phyloP scores from a whole-genome alignment of 2,329 filamentous ascomycete genomes.

The Ophiostoma australiae region DNA sequence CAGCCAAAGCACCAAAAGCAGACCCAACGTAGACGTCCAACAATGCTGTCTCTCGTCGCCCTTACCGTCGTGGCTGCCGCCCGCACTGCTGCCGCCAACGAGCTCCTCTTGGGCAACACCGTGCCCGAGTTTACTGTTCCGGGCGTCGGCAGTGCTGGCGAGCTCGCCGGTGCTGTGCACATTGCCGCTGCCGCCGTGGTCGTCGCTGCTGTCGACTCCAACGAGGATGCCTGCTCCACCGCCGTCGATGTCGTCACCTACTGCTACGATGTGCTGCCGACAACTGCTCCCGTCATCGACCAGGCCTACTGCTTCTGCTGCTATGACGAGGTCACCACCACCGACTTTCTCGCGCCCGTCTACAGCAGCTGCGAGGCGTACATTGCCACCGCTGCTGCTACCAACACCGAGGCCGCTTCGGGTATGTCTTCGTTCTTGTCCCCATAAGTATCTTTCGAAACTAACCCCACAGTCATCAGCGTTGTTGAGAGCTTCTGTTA shows the following conservation, averaged over 20 bases:
- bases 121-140: background rate
- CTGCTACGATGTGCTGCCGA: constrained; percentile 26
- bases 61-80: constrained; percentile 15
- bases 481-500: constrained; percentile 21
- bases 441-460: no score
- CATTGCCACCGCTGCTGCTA: constrained; percentile 23
- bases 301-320: constrained; percentile 31
- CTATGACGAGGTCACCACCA: background rate
- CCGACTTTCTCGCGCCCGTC: constrained; percentile 20
- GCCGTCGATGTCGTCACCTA: constrained; percentile 24
- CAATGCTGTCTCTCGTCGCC: constrained; percentile 15
- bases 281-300: constrained; percentile 18
- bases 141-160: background rate
- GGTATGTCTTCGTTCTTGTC: background rate
- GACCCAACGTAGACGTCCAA: background rate
- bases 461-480: constrained; percentile 19
- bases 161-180: constrained; percentile 9
- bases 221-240: constrained; percentile 26
- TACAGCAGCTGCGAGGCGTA: constrained; percentile 32
- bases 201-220: constrained; percentile 17
- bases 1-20: background rate
- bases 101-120: constrained; percentile 2
- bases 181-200: constrained; percentile 13
- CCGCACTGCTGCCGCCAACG: constrained; percentile 14
- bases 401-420: constrained; percentile 22